phyloP scores from a whole-genome alignment of 2,329 filamentous ascomycete genomes.

The Cryphonectria parasitica region DNA sequence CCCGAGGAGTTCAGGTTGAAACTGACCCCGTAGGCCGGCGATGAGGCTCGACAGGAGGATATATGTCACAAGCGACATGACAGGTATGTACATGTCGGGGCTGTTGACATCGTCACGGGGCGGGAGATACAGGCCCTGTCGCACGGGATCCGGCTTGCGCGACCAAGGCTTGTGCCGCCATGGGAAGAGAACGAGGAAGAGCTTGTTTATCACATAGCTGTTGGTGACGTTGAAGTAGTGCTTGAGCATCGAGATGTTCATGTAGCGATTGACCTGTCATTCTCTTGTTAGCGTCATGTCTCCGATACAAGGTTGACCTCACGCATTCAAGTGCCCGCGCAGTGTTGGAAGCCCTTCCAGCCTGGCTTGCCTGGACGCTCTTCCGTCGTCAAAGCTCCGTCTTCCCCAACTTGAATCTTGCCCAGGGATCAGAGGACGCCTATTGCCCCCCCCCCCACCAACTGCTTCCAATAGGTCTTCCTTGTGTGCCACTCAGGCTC shows the following conservation, averaged over 20 bases:
- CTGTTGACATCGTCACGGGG: slow-evolving; percentile 96
- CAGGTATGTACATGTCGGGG: slow-evolving; percentile 98
- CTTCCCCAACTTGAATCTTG: neutral
- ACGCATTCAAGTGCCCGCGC: neutral
- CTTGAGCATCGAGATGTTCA: slow-evolving; percentile 91
- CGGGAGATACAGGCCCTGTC: slow-evolving; percentile 80
- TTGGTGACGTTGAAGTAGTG: slow-evolving; percentile 99
- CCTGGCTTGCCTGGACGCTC: neutral
- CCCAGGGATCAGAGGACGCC: neutral
- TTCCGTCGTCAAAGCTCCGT: neutral
- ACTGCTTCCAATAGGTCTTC: neutral
- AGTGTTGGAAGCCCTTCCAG: neutral
- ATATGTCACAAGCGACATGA: slow-evolving; percentile 98
- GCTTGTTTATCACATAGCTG: slow-evolving; percentile 91
- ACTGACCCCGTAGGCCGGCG: slow-evolving; percentile 85
- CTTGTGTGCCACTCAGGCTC: neutral
- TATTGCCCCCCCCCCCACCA: neutral
- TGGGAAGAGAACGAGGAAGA: slow-evolving; percentile 91
- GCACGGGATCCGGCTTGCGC: slow-evolving; percentile 77
- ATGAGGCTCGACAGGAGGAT: slow-evolving; percentile 91
- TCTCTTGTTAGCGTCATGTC: slow-evolving; percentile 4
- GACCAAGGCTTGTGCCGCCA: slow-evolving; percentile 99
- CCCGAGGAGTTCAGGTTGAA: slow-evolving; percentile 91
- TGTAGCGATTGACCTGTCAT: slow-evolving; percentile 66
- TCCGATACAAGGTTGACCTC: neutral